A percentile compares a stretch with the other conserved stretches of the same genome.
Evolutionary conservation across 2,329 filamentous ascomycete species (phyloP).

Genomic region (Xylariaceae sp.): DNA sequence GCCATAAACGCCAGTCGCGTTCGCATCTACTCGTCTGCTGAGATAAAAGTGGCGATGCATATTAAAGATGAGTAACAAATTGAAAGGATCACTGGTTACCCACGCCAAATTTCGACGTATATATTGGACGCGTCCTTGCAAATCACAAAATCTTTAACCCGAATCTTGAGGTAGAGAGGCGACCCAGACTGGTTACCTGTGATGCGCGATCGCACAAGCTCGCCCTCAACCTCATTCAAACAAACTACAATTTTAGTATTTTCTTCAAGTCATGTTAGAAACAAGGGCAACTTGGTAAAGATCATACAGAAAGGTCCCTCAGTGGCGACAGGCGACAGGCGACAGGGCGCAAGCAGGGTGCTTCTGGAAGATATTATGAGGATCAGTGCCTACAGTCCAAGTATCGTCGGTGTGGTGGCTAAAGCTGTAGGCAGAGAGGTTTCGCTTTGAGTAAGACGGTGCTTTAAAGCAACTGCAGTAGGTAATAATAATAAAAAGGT

Average conservation of each 20-base stretch:
- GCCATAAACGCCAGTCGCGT: conserved; percentile 19
- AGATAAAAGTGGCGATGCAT: not conserved
- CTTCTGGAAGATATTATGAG: conserved; percentile 5
- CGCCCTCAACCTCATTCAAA: conserved; percentile 14
- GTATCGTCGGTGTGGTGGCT: not conserved
- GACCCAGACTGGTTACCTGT: conserved; percentile 13
- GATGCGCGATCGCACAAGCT: conserved; percentile 18
- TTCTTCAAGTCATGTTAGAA: too few species aligned
- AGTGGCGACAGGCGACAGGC: conserved; percentile 31
- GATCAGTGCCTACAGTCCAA: not conserved
- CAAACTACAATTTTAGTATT: not conserved
- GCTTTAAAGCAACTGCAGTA: not conserved
- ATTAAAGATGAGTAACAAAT: too few species aligned
- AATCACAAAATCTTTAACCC: conserved; percentile 18
- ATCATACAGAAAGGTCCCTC: conserved; percentile 17
- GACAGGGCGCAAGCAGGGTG: conserved; percentile 2
- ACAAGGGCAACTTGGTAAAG: not conserved
- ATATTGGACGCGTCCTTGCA: conserved; percentile 8
- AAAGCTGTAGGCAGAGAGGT: not conserved
- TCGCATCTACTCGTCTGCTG: not conserved
- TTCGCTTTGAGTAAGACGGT: not conserved
- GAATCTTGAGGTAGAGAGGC: conserved; percentile 16
- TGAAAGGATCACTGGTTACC: conserved; percentile 2
- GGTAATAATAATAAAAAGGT: not conserved
- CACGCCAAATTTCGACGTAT: conserved; percentile 23